Evolutionary conservation across 164 flowering plant species (phyloP).

Genomic region (Taxillus chinensis): DNA sequence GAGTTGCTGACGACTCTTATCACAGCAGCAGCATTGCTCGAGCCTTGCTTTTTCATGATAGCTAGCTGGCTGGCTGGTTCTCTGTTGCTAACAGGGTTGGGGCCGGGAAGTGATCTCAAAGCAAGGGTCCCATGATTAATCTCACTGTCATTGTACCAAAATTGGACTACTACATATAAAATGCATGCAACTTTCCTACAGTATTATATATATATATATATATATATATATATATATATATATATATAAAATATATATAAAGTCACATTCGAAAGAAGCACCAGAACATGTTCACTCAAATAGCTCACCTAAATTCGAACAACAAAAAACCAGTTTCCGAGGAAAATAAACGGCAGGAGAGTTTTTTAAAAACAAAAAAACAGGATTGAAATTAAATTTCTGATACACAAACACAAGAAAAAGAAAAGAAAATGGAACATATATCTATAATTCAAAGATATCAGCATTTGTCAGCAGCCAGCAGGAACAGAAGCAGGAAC

Average conservation of each 20-base stretch:
- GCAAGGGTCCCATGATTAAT: conserved; percentile 23
- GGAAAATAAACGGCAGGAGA: conserved; percentile 12
- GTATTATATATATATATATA: no score
- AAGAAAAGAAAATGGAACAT: no score
- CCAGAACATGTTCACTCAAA: not conserved
- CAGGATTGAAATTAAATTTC: not conserved
- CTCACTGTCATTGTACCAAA: conserved; percentile 11
- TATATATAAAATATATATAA: not conserved
- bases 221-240: not conserved
- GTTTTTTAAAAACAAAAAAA: not conserved
- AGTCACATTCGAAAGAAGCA: not conserved
- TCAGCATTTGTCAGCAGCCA: no score
- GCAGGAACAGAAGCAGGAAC: no score
- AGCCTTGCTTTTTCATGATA: conserved; percentile 70
- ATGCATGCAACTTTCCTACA: not conserved
- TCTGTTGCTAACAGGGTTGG: conserved; percentile 44
- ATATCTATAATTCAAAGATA: no score
- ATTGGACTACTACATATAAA: not conserved
- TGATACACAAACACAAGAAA: no score
- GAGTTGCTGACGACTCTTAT: conserved; percentile 61
- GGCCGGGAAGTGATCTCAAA: conserved; percentile 33
- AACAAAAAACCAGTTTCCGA: conserved; percentile 19
- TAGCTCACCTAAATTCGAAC: conserved; percentile 33
- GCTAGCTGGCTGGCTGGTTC: conserved; percentile 93
- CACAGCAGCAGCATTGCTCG: conserved; percentile 58